These are phyloP conservation scores for Trichophyton rubrum DNA, from an alignment of 2,329 filamentous ascomycete species.

Conservation along the genomic window DNA sequence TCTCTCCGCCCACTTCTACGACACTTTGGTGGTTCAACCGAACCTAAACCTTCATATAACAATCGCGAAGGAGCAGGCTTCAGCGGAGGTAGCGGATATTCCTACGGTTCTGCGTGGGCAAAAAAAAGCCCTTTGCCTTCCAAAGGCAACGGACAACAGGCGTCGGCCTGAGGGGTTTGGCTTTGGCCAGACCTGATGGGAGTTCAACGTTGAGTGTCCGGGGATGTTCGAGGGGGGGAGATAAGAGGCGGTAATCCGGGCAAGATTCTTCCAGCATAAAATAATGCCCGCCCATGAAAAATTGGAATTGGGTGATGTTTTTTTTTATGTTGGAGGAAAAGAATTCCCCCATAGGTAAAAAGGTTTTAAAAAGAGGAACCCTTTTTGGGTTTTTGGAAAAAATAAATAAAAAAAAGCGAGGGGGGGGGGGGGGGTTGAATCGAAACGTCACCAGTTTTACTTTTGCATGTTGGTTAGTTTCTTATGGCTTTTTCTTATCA, in stretches of 20 bases:
- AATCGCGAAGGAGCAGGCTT: not conserved
- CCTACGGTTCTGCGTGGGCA: slow-evolving; percentile 17
- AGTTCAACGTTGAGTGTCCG: not conserved
- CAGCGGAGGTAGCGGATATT: not conserved
- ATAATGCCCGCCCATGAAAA: not conserved
- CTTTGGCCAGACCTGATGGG: not conserved
- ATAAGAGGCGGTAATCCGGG: not conserved
- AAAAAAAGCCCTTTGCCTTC: not conserved
- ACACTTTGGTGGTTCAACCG: not conserved
- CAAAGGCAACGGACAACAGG: not conserved
- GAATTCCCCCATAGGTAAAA: not conserved
- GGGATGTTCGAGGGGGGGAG: slow-evolving; percentile 2
- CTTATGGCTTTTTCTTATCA: not conserved
- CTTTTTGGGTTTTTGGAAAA: not conserved
- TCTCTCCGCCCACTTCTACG: not conserved
- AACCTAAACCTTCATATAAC: not conserved
- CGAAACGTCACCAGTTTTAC: not conserved
- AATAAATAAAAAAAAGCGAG: not conserved
- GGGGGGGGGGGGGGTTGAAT: not conserved
- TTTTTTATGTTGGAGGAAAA: not conserved
- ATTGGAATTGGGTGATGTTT: not conserved
- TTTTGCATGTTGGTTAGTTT: not conserved
- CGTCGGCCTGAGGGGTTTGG: not conserved
- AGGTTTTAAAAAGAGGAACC: not conserved
- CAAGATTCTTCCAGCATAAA: not conserved